phyloP scores from a whole-genome alignment of 768 basidiomycete genomes.

The Clathrus columnatus region DNA sequence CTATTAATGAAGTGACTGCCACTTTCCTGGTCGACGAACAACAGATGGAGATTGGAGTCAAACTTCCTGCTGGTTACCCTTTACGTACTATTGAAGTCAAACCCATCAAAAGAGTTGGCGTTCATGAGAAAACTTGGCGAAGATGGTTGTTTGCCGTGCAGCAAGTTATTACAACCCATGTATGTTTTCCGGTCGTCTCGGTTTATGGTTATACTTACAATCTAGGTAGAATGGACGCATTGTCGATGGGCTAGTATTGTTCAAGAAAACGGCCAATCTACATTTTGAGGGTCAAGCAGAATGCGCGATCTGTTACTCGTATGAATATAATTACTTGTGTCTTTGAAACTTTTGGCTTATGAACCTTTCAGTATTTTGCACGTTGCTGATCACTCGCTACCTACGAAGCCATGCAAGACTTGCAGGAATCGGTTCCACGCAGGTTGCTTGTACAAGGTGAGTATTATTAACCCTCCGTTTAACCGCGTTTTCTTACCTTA shows the following conservation, averaged over 20 bases:
- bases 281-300: constrained; percentile 96
- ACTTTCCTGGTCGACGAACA: constrained; percentile 90
- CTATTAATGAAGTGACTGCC: constrained; percentile 74
- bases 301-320: constrained; percentile 96
- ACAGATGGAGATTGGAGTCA: constrained; percentile 77
- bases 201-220: neutral
- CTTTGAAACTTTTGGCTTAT: neutral
- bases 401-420: constrained; percentile 86
- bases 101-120: constrained; percentile 77
- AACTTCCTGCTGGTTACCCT: constrained; percentile 87
- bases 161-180: constrained; percentile 83
- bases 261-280: constrained; percentile 87
- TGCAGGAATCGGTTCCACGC: constrained; percentile 94
- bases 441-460: constrained; percentile 80
- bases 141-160: constrained; percentile 91
- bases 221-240: constrained; percentile 72
- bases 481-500: neutral
- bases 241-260: constrained; percentile 76
- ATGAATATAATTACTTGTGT: constrained; percentile 20
- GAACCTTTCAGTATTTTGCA: constrained; percentile 76
- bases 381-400: constrained; percentile 78
- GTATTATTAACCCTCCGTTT: constrained; percentile 13
- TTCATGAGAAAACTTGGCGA: constrained; percentile 84
- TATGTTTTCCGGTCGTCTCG: constrained; percentile 29
- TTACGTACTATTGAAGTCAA: constrained; percentile 81